A percentile compares a stretch with the other conserved stretches of the same genome.
phyloP scores from a whole-genome alignment of 257 asterid genomes.

The Datura wrightii region DNA sequence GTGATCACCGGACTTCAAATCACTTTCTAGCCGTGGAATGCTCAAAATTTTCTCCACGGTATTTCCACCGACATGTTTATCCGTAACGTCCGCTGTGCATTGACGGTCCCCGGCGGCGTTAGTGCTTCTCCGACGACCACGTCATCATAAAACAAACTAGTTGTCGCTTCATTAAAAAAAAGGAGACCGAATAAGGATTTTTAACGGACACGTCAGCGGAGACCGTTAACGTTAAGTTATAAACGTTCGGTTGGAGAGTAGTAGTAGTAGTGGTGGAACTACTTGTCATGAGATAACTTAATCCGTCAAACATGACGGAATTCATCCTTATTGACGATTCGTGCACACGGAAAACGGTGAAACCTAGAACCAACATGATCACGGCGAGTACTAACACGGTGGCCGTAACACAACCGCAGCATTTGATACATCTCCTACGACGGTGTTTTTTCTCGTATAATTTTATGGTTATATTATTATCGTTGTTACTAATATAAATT shows the following conservation, averaged over 20 bases:
- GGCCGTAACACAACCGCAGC: slow-evolving; percentile 58
- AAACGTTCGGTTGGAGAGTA: slow-evolving; percentile 26
- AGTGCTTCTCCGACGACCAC: slow-evolving; percentile 43
- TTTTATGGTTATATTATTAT: slow-evolving; percentile 31
- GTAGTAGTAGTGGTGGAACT: slow-evolving; percentile 30
- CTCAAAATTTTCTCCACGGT: slow-evolving; percentile 42
- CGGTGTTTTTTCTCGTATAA: slow-evolving; percentile 31
- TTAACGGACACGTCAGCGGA: slow-evolving; percentile 40
- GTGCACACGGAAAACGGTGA: slow-evolving; percentile 53
- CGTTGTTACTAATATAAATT: slow-evolving; percentile 31
- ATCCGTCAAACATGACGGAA: slow-evolving; percentile 42
- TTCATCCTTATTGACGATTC: slow-evolving; percentile 47
- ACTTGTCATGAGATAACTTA: slow-evolving; percentile 23
- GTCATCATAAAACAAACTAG: slow-evolving; percentile 43
- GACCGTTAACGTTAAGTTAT: slow-evolving; percentile 42
- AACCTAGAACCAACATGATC: slow-evolving; percentile 40
- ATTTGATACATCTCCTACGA: slow-evolving; percentile 43
- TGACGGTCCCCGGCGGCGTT: slow-evolving; percentile 42
- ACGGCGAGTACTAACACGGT: slow-evolving; percentile 34
- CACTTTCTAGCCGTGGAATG: slow-evolving; percentile 34
- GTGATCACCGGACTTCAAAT: slow-evolving; percentile 34
- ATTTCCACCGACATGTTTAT: slow-evolving; percentile 38
- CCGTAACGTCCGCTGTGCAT: slow-evolving; percentile 41
- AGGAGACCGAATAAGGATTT: slow-evolving; percentile 57
- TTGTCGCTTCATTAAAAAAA: slow-evolving; percentile 42